phyloP scores from a whole-genome alignment of 371 early-diverging fungal species.

The Syncephalis fuscata region DNA sequence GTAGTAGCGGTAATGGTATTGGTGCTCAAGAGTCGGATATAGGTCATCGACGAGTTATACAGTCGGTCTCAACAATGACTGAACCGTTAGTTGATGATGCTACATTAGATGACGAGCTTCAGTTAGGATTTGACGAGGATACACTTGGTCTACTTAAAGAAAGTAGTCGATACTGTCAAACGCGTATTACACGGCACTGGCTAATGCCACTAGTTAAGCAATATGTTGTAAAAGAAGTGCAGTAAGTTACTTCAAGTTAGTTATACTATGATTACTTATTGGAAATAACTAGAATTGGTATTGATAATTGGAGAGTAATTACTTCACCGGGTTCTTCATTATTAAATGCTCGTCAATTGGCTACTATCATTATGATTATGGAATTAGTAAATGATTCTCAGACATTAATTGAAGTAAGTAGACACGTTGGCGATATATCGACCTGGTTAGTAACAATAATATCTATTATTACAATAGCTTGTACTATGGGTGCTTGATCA shows the following conservation, averaged over 20 bases:
- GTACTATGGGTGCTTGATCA: no score
- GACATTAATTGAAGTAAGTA: constrained; percentile 22
- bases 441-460: no score
- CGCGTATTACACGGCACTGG: constrained; percentile 34
- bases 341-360: constrained; percentile 51
- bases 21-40: no score
- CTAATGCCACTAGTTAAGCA: constrained; percentile 34
- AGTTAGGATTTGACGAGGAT: not conserved
- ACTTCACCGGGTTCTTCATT: constrained; percentile 58
- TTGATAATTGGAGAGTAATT: constrained; percentile 69
- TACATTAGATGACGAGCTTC: not conserved
- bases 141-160: not conserved
- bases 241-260: constrained; percentile 3
- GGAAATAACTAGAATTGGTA: constrained; percentile 30
- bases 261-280: not conserved
- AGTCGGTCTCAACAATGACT: no score
- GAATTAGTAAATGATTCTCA: constrained; percentile 30
- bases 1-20: no score
- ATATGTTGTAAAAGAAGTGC: constrained; percentile 53
- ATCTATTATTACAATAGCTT: no score
- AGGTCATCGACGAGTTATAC: no score
- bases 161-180: constrained; percentile 18
- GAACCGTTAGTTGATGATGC: not conserved
- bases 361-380: constrained; percentile 32
- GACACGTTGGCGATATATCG: no score